Percentiles rank a stretch among this genome's conserved stretches.
Evolutionary conservation across 176 grass and related monocot genomes (phyloP).

Genomic region (Zea luxurians): DNA sequence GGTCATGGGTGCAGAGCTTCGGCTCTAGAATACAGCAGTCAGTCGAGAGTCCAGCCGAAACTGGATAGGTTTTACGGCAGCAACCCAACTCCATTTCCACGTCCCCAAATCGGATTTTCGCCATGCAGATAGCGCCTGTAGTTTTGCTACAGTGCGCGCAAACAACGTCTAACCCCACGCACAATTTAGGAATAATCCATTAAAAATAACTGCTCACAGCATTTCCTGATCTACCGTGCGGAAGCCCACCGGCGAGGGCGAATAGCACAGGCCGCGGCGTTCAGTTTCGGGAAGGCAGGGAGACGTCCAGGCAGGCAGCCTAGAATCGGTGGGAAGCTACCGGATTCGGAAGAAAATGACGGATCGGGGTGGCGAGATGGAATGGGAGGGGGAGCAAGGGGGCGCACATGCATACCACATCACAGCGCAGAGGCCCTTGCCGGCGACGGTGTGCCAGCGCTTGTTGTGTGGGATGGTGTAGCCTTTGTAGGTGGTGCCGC

Average conservation of each 20-base stretch:
- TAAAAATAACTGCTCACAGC: neutral
- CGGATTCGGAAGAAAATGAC: neutral
- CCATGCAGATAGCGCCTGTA: neutral
- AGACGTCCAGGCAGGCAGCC: neutral
- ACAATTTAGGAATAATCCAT: neutral
- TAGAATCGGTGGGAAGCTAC: neutral
- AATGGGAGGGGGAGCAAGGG: too few species aligned
- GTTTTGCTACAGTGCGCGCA: neutral
- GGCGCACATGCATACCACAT: slow-evolving; percentile 65
- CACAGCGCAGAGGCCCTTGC: slow-evolving; percentile 87
- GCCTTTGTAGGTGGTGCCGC: slow-evolving; percentile 88
- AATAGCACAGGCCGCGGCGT: neutral
- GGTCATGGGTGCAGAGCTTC: neutral
- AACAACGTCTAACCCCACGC: neutral
- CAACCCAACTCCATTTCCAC: neutral
- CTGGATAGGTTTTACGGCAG: neutral
- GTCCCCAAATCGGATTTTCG: neutral
- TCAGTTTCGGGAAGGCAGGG: neutral
- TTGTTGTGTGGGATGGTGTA: slow-evolving; percentile 78
- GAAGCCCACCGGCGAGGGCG: neutral
- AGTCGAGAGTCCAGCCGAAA: neutral
- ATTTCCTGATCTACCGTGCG: slow-evolving; percentile 1
- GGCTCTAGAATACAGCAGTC: neutral
- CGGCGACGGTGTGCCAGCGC: slow-evolving; percentile 83
- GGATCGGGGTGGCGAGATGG: neutral